Evolutionary conservation across 495 filamentous ascomycete genomes (phyloP), one percentile per base, ranked within the genome.

Genomic region (Penicillium crystallinum): DNA sequence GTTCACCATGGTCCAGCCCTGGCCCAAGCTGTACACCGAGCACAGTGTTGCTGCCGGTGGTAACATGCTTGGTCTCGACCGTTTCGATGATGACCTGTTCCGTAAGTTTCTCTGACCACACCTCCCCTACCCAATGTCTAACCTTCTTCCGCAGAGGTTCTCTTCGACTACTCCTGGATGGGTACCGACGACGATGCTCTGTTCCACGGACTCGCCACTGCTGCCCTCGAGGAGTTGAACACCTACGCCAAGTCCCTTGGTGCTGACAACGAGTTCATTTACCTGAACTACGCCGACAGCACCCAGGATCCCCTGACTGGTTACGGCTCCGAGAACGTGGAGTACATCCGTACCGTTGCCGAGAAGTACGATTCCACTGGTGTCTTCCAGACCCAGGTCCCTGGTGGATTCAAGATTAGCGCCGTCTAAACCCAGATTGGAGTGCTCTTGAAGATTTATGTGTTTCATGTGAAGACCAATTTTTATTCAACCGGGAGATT

Each of bases 301-400:
- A 56, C 41, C 12, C 79, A 81, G 63, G 58, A 75, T 46, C 68
- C 72, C 0, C 63, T 81, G 4, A 55, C 41, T 1, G 65, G 72
- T 4, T 81, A 80, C 58, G 78, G 78, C 0, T 43, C 36, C 18
- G 61, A 65, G 36, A 80, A 70, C 53, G 42, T 70, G 23, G 41
- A 48, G 21, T 58, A 56, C 10, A 53, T 82, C 31, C 46, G 54
- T 22, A 27, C 45, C 17, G 65, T 70, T 23, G 69, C 65, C 1
- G 57, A 52, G 46, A 69, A 72, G 57, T 81, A 76, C 52, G 78
- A 81, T 49, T 73, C 75, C 0, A 49, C 66, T 0, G 69, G 62
- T 0, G 59, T 80, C 1, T 81, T 81, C 44, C 75, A 79, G 66
- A 68, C 43, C 36, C 53, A 68, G 36, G 66, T 72, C 0, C 65